These are phyloP conservation scores for Malbranchea zuffiana DNA, from an alignment of 2,329 filamentous ascomycete species.

Conservation along the genomic window DNA sequence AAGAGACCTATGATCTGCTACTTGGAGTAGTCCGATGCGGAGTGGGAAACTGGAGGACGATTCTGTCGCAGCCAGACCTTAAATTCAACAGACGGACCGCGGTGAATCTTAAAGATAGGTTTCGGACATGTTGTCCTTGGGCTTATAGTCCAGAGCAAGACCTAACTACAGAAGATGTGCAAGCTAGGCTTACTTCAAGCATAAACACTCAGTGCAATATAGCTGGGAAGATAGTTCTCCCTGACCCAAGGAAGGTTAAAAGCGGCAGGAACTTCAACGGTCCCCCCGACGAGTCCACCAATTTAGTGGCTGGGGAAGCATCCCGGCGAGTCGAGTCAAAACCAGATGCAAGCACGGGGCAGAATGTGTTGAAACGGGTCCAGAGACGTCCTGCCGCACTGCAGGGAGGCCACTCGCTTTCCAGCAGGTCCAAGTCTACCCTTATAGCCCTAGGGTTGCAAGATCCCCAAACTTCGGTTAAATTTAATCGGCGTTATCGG, in stretches of 20 bases:
- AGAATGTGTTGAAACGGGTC: neutral
- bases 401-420: slow-evolving; percentile 22
- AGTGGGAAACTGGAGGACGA: slow-evolving; percentile 55
- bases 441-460: slow-evolving; percentile 38
- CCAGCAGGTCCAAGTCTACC: slow-evolving; percentile 24
- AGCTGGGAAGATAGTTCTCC: slow-evolving; percentile 14
- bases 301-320: neutral
- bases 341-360: neutral
- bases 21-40: slow-evolving; percentile 50
- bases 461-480: slow-evolving; percentile 37
- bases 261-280: slow-evolving; percentile 9
- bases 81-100: slow-evolving; percentile 49
- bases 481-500: slow-evolving; percentile 43
- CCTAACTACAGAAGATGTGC: slow-evolving; percentile 28
- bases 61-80: slow-evolving; percentile 46
- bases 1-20: slow-evolving; percentile 49
- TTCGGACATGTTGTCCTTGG: slow-evolving; percentile 45
- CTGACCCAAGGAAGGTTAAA: slow-evolving; percentile 18
- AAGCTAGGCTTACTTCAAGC: slow-evolving; percentile 14
- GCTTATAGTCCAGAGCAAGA: slow-evolving; percentile 33
- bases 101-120: slow-evolving; percentile 52
- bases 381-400: slow-evolving; percentile 6
- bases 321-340: no score
- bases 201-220: slow-evolving; percentile 7
- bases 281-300: neutral